phyloP scores from a whole-genome alignment of 495 filamentous ascomycete genomes.

The Tuber brumale region DNA sequence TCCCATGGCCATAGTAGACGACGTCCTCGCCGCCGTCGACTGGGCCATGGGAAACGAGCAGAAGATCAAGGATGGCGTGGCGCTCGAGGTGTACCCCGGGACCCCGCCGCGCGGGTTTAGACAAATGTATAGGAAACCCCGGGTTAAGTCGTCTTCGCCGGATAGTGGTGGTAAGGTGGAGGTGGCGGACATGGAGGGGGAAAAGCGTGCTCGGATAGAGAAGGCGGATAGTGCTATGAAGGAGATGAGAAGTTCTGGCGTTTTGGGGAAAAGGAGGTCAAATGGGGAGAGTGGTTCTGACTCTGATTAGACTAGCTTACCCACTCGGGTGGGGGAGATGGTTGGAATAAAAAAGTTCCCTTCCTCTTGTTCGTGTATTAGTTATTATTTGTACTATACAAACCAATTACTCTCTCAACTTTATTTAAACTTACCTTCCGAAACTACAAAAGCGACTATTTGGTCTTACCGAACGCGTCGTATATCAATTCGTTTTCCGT shows the following conservation, averaged over 20 bases:
- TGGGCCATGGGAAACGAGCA: slow-evolving; percentile 52
- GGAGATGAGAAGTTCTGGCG: neutral
- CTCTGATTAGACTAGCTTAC: slow-evolving; percentile 1
- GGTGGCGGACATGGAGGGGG: neutral
- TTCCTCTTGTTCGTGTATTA: neutral
- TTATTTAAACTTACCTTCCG: neutral
- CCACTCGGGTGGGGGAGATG: neutral
- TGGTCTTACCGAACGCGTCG: neutral
- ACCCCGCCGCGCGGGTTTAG: neutral
- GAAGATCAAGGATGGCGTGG: neutral
- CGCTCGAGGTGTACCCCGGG: neutral
- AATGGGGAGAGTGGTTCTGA: neutral
- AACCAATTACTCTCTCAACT: neutral
- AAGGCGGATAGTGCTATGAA: neutral
- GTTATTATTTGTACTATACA: neutral
- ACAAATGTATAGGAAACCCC: too few relatives aligned
- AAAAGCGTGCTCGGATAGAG: neutral
- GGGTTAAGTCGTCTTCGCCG: neutral
- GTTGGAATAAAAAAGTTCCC: neutral
- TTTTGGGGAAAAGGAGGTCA: neutral
- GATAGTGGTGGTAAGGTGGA: neutral
- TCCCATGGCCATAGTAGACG: slow-evolving; percentile 56
- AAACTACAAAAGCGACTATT: neutral
- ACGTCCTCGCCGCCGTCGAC: slow-evolving; percentile 62
- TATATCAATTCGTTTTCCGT: neutral